Evolutionary conservation across 2,329 filamentous ascomycete genomes (phyloP), one percentile per base, ranked within the genome.

Genomic region (Cladophialophora exuberans): DNA sequence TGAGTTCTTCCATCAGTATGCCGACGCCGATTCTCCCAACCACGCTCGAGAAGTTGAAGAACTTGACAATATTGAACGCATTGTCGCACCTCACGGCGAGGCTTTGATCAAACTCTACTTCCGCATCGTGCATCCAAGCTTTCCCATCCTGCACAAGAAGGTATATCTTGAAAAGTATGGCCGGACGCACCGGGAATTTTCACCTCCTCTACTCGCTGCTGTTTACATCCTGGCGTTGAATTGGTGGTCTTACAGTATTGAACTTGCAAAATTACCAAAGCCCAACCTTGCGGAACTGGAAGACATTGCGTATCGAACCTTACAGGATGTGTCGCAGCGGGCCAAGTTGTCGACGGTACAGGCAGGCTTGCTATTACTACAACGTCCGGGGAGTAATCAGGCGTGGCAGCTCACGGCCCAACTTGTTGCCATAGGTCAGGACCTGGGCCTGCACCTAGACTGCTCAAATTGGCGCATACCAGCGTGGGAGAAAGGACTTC

Each of bases 201-300:
- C 88, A 11, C 88, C 90, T 1, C 83, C 88, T 9, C 76, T 94
- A 22, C 78, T 95, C 13, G 89, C 88, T 26, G 88, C 88, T 49
- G 85, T 95, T n/a, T 78, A 96, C 66, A 84, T 96, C 20, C 76
- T 96, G 20, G 89, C 91, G 6, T 82, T 95, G 66, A 91, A 93
- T 70, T 96, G 91, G 86, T 94, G 91, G 85, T 84, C 90, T 64
- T 94, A 70, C 22, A 72, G 76, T 52, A 55, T 61, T 1, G 62
- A 66, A 44, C 56, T 67, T 10, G 54, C 62, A 6, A 52, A 59
- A 22, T 54, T 53, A 33, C 45, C 49, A 15, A 65, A 65, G 54
- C 64, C 64, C 22, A 60, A 67, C 61, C 60, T 66, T 18, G 52
- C 41, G 35, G 51, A 52, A 22, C 55, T 65, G 2, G 62, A 65